Evolutionary conservation across 768 basidiomycete genomes (phyloP).

Genomic region (Amanita subjunquillea): DNA sequence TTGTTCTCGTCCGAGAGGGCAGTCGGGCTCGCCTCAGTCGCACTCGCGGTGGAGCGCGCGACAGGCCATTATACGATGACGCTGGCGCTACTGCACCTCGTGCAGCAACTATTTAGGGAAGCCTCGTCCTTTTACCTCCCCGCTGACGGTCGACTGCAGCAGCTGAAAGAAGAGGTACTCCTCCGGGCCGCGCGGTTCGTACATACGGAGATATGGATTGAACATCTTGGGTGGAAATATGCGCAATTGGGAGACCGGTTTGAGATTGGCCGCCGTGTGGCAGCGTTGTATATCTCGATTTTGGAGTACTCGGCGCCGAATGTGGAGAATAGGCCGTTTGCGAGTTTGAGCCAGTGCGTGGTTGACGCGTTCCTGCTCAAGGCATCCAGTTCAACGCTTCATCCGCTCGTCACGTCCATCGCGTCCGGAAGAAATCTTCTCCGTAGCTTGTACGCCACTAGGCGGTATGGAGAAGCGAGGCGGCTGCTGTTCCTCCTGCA

Average conservation of each 20-base stretch:
- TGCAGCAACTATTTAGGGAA: constrained; percentile 67
- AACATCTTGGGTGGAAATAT: constrained; percentile 83
- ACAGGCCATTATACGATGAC: constrained; percentile 79
- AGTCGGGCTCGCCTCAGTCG: constrained; percentile 48
- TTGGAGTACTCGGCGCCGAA: constrained; percentile 51
- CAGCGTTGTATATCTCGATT: constrained; percentile 56
- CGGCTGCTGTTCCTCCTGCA: constrained; percentile 62
- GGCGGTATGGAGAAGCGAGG: constrained; percentile 61
- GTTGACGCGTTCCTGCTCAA: constrained; percentile 64
- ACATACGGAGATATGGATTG: constrained; percentile 83
- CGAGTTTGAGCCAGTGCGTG: constrained; percentile 49
- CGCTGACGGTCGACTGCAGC: constrained; percentile 49
- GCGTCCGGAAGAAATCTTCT: constrained; percentile 51
- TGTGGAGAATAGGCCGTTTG: constrained; percentile 46
- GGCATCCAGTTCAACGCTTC: constrained; percentile 71
- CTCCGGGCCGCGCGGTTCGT: constrained; percentile 69
- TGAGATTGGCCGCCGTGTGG: constrained; percentile 65
- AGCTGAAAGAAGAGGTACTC: constrained; percentile 78
- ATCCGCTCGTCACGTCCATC: constrained; percentile 67
- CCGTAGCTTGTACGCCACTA: constrained; percentile 45
- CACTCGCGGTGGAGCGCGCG: constrained; percentile 61
- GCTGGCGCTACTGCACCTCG: constrained; percentile 64
- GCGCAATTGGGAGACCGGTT: constrained; percentile 72
- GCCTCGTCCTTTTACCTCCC: constrained; percentile 50
- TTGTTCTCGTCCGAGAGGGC: constrained; percentile 61